Conservation (phyloP, 1,284 basidiomycete species). For the Microbotryum silenes-acaulis region DNA sequence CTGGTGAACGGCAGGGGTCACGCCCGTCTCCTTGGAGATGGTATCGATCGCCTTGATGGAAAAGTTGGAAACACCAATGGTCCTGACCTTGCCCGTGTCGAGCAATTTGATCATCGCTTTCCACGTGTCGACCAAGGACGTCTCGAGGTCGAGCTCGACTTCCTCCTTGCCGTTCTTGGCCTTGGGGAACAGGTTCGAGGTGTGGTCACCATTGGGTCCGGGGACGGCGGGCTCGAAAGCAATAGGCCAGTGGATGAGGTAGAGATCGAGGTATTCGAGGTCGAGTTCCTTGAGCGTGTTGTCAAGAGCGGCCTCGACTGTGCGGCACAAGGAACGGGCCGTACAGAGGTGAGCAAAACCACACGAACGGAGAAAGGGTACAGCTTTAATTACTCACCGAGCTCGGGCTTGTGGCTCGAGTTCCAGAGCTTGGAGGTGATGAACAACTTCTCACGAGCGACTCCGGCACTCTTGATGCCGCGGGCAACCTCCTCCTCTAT, state of each 20-base stretch:
- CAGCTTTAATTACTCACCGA: background rate
- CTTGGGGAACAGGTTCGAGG: slow-evolving; percentile 47
- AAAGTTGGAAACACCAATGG: slow-evolving; percentile 35
- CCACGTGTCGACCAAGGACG: slow-evolving; percentile 70
- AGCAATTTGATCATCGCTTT: slow-evolving; percentile 61
- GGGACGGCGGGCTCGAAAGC: slow-evolving; percentile 30
- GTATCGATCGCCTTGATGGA: slow-evolving; percentile 25
- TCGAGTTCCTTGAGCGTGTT: slow-evolving; percentile 42
- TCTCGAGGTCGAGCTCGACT: slow-evolving; percentile 53
- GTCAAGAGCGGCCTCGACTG: slow-evolving; percentile 40
- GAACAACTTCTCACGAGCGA: slow-evolving; percentile 39
- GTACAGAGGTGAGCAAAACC: background rate
- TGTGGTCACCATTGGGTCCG: slow-evolving; percentile 12
- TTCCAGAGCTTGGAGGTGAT: slow-evolving; percentile 41
- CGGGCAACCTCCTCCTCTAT: slow-evolving; percentile 37
- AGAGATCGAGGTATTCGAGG: slow-evolving; percentile 42
- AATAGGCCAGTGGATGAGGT: slow-evolving; percentile 73
- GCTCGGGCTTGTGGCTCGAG: slow-evolving; percentile 44
- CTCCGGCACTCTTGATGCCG: slow-evolving; percentile 37
- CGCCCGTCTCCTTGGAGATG: slow-evolving; percentile 30
- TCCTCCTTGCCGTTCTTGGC: slow-evolving; percentile 47
- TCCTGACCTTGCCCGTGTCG: slow-evolving; percentile 35
- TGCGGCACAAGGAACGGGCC: slow-evolving; percentile 14
- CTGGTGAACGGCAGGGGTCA: slow-evolving; percentile 32
- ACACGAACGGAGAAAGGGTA: background rate